These are phyloP conservation scores for Barnettozyma wickerhamii DNA, from an alignment of 805 yeast genomes.

Conservation along the genomic window DNA sequence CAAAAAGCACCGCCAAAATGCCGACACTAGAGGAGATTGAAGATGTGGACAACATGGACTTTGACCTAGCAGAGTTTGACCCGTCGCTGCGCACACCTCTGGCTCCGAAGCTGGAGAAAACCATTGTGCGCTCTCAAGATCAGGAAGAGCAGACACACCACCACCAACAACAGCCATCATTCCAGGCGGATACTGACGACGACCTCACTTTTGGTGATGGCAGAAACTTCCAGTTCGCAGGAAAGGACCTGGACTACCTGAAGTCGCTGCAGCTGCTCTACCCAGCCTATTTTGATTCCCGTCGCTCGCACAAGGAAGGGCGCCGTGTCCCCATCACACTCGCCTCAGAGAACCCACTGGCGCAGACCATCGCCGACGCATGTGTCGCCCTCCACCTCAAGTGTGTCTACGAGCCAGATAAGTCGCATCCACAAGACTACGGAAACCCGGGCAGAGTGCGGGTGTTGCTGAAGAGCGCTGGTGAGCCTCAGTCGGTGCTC, in stretches of 20 bases:
- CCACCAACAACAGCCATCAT: slow-evolving; percentile 4
- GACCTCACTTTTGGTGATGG: slow-evolving; percentile 5
- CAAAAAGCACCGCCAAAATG: slow-evolving; percentile 32
- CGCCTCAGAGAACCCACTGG: slow-evolving; percentile 86
- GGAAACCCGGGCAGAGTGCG: slow-evolving; percentile 97
- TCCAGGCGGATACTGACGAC: too few species aligned
- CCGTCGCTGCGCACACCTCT: slow-evolving; percentile 62
- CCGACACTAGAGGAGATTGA: slow-evolving; percentile 77
- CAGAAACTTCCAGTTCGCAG: slow-evolving; percentile 32
- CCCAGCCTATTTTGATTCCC: slow-evolving; percentile 88
- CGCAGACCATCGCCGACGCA: slow-evolving; percentile 78
- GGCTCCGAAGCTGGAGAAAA: slow-evolving; percentile 64
- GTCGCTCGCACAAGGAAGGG: slow-evolving; percentile 73
- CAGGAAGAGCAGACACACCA: slow-evolving; percentile 26
- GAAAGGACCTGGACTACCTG: slow-evolving; percentile 60
- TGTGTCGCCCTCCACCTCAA: slow-evolving; percentile 32
- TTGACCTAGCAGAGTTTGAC: slow-evolving; percentile 91
- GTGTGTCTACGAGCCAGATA: slow-evolving; percentile 66
- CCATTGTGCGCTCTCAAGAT: slow-evolving; percentile 59
- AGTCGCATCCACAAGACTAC: slow-evolving; percentile 93
- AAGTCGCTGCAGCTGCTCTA: slow-evolving; percentile 71
- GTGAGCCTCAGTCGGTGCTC: slow-evolving; percentile 32
- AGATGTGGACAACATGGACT: slow-evolving; percentile 86
- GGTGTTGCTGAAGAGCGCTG: slow-evolving; percentile 56
- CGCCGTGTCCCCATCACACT: slow-evolving; percentile 66